Conservation (phyloP, 2,329 filamentous ascomycete genomes). For the Aspergillus tamarii region DNA sequence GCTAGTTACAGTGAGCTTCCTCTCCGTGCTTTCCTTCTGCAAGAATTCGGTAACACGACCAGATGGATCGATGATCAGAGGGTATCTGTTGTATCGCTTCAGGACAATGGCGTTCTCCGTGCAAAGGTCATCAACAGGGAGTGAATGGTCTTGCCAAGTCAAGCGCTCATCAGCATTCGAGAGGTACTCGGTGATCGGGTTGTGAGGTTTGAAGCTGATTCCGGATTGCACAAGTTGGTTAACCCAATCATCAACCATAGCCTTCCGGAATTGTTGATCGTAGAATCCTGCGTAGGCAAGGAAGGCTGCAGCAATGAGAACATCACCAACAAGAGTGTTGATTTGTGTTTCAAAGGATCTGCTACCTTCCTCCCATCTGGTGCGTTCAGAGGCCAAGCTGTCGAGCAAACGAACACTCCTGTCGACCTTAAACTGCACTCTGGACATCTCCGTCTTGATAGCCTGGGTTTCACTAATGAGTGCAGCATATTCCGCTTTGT, state of each 20-base stretch:
- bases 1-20: constrained; percentile 92
- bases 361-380: constrained; percentile 94
- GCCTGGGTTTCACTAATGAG: constrained; percentile 96
- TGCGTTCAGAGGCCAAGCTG: constrained; percentile 90
- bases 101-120: constrained; percentile 98
- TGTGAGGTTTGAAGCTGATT: constrained; percentile 88
- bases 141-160: constrained; percentile 88
- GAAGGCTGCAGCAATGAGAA: constrained; percentile 94
- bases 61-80: constrained; percentile 96
- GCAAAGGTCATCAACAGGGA: constrained; percentile 96
- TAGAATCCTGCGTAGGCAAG: constrained; percentile 95
- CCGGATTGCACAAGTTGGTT: constrained; percentile 92
- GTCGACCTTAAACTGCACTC: constrained; percentile 97
- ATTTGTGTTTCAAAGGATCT: constrained; percentile 98
- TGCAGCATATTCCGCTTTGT: constrained; percentile 94
- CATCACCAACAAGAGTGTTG: constrained; percentile 91
- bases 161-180: constrained; percentile 95
- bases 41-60: constrained; percentile 93
- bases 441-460: constrained; percentile 95
- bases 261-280: constrained; percentile 96
- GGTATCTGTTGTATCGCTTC: constrained; percentile 97
- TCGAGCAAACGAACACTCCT: constrained; percentile 92
- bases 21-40: constrained; percentile 90
- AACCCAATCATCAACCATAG: constrained; percentile 97
- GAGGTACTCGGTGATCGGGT: constrained; percentile 93